A percentile compares a stretch with the other conserved stretches of the same genome.
Evolutionary conservation across 768 basidiomycete genomes (phyloP).

Genomic region (Termitomyces sp.): DNA sequence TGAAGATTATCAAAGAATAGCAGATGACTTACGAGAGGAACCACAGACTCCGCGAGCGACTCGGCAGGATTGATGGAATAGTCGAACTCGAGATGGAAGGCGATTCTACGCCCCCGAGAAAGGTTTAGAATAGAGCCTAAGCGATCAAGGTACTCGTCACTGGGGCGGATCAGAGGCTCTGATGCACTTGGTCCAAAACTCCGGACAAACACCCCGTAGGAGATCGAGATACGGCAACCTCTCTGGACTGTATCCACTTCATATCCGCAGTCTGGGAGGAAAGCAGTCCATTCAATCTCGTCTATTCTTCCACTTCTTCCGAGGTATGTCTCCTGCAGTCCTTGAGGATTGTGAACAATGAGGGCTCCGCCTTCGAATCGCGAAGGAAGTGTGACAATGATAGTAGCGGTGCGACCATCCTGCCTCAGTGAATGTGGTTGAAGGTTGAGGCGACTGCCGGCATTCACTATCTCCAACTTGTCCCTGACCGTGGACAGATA

Average conservation of each 20-base stretch:
- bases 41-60: conserved; percentile 62
- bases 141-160: conserved; percentile 69
- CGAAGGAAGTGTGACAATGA: conserved; percentile 71
- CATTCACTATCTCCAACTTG: conserved; percentile 64
- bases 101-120: conserved; percentile 68
- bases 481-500: conserved; percentile 68
- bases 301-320: conserved; percentile 59
- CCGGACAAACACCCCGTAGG: conserved; percentile 70
- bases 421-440: conserved; percentile 52
- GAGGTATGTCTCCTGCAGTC: conserved; percentile 58
- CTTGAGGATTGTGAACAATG: conserved; percentile 53
- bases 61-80: conserved; percentile 72
- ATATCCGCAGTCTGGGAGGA: conserved; percentile 70
- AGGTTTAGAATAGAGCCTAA: conserved; percentile 70
- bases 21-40: conserved; percentile 55
- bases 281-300: conserved; percentile 78
- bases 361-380: conserved; percentile 70
- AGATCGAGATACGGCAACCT: conserved; percentile 66
- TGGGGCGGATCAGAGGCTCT: conserved; percentile 69
- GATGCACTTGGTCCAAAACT: conserved; percentile 58
- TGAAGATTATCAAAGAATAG: neutral
- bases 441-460: conserved; percentile 54
- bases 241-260: conserved; percentile 70
- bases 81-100: conserved; percentile 66
- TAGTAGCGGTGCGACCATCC: conserved; percentile 71